Evolutionary conservation across 192 early-diverging fungal species (phyloP).

Genomic region (Podila minutissima): DNA sequence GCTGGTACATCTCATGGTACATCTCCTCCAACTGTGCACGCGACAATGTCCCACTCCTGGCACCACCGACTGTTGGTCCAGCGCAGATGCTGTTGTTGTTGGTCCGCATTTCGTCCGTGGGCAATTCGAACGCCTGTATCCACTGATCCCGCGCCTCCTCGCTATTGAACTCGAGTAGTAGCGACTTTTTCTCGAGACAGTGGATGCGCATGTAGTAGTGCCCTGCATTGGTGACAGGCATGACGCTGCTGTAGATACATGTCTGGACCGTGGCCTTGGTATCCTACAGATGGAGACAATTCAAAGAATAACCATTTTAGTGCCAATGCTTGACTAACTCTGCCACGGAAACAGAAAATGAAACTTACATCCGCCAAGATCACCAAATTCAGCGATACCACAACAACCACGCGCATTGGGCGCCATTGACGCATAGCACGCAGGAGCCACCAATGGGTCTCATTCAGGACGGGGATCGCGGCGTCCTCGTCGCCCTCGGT

Average conservation of each 20-base stretch:
- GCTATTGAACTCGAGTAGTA: neutral
- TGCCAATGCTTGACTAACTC: neutral
- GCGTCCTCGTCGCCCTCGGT: neutral
- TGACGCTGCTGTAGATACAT: neutral
- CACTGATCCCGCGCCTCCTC: neutral
- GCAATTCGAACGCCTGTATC: neutral
- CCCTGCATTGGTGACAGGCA: neutral
- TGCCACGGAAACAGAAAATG: neutral
- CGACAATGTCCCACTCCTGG: neutral
- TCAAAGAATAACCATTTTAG: neutral
- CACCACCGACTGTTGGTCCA: neutral
- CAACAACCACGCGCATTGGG: neutral
- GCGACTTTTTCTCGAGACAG: neutral
- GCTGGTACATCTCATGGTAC: neutral
- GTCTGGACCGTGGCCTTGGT: neutral
- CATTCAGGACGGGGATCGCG: neutral
- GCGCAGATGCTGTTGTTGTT: neutral
- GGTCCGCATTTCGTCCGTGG: neutral
- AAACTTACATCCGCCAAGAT: neutral
- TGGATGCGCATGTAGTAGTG: conserved; percentile 1
- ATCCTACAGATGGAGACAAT: neutral
- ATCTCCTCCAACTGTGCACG: neutral
- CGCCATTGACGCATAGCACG: neutral
- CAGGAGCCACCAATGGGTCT: neutral
- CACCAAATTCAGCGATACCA: neutral